Percentiles rank a stretch among this genome's conserved stretches.
Evolutionary conservation across 2,329 filamentous ascomycete species (phyloP).

Genomic region (Delphinella strobiligena): DNA sequence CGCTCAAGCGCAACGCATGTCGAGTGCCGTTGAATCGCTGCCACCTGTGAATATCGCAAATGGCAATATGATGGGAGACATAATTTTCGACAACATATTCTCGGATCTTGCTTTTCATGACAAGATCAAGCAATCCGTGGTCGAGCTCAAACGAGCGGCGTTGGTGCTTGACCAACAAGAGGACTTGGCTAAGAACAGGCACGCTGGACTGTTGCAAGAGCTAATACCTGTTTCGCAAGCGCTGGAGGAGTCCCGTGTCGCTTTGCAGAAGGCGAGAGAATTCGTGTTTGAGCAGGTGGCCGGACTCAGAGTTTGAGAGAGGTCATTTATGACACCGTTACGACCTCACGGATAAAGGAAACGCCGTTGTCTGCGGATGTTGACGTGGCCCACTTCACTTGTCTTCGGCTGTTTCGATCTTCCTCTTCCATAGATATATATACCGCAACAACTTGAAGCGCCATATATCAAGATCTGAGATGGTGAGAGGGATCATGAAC

Average conservation of each 20-base stretch:
- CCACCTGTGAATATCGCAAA: constrained; percentile 16
- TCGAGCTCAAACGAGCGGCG: constrained; percentile 11
- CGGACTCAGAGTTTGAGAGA: no score
- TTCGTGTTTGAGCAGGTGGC: not conserved
- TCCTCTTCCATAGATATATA: no score
- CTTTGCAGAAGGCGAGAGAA: not conserved
- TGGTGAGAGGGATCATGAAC: no score
- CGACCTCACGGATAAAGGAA: no score
- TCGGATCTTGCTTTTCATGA: constrained; percentile 19
- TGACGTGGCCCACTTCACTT: no score
- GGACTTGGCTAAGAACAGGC: not conserved
- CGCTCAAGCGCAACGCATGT: constrained; percentile 13
- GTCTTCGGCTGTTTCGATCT: no score
- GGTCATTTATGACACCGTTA: no score
- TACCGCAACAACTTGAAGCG: no score
- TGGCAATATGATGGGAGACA: constrained; percentile 18
- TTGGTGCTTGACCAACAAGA: not conserved
- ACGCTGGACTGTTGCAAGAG: not conserved
- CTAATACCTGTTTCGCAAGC: not conserved
- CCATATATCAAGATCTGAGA: no score
- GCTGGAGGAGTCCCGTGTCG: not conserved
- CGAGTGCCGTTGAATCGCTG: constrained; percentile 14
- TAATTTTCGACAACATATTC: constrained; percentile 21
- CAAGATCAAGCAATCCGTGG: constrained; percentile 14
- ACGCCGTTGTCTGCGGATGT: no score